A percentile compares a stretch with the other conserved stretches of the same genome.
Conservation (phyloP, 352 stramenopile species). For the Lagenidium giganteum region DNA sequence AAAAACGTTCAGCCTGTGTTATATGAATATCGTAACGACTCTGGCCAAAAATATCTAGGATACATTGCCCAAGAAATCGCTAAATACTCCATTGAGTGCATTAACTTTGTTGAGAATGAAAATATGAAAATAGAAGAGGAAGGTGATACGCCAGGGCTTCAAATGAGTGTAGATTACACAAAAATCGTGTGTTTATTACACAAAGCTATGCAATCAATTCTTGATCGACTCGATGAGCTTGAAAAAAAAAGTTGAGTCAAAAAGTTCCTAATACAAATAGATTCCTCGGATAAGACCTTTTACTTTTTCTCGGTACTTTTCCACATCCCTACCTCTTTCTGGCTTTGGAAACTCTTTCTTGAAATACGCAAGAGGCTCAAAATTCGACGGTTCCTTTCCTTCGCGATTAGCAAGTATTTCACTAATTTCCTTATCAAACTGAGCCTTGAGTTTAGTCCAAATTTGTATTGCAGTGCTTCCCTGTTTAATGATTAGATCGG, state of each 20-base stretch:
- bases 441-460: too few relatives aligned
- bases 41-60: conserved; percentile 2
- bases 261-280: conserved; percentile 12
- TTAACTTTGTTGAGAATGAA: conserved; percentile 3
- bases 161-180: conserved; percentile 6
- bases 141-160: conserved; percentile 1
- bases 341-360: too few relatives aligned
- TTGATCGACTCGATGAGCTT: conserved; percentile 1
- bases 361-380: too few relatives aligned
- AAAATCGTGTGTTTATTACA: background rate
- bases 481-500: too few relatives aligned
- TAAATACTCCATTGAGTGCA: too few relatives aligned
- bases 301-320: conserved; percentile 11
- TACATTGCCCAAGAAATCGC: conserved; percentile 6
- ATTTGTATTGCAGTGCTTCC: too few relatives aligned
- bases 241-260: conserved; percentile 1
- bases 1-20: conserved; percentile 1
- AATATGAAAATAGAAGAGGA: conserved; percentile 9
- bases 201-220: background rate
- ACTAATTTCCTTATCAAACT: too few relatives aligned
- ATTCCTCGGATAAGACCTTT: conserved; percentile 17
- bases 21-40: conserved; percentile 3
- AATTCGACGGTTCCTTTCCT: too few relatives aligned
- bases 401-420: too few relatives aligned
- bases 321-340: background rate